Percentiles rank a stretch among this genome's conserved stretches.
These are phyloP conservation scores for Arctium lappa DNA, from an alignment of 129 eudicot genomes.

Conservation along the genomic window DNA sequence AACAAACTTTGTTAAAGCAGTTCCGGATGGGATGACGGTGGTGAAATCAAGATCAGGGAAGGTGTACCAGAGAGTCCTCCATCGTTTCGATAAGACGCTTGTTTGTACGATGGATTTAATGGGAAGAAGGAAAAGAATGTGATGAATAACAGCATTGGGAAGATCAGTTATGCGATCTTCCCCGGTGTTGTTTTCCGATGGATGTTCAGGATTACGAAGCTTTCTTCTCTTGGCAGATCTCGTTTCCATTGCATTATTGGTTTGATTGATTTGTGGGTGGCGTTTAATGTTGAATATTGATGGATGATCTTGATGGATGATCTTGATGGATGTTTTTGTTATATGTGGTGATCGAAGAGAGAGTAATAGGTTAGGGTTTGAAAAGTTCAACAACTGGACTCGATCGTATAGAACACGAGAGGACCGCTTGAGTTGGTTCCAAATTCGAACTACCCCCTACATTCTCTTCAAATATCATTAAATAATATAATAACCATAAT, in stretches of 20 bases:
- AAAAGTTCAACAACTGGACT: slow-evolving; percentile 45
- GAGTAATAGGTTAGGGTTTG: slow-evolving; percentile 35
- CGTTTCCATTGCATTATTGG: slow-evolving; percentile 57
- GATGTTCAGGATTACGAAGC: slow-evolving; percentile 21
- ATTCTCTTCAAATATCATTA: background rate
- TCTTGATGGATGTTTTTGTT: background rate
- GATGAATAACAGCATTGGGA: slow-evolving; percentile 62
- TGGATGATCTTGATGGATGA: background rate
- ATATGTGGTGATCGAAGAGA: slow-evolving; percentile 11
- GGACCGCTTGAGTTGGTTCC: slow-evolving; percentile 30
- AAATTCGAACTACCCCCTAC: background rate
- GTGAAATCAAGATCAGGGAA: slow-evolving; percentile 85
- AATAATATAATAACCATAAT: background rate
- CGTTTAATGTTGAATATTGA: background rate
- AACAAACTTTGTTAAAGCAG: background rate
- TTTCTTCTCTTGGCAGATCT: slow-evolving; percentile 69
- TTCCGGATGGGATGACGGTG: slow-evolving; percentile 11
- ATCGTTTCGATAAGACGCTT: slow-evolving; percentile 51
- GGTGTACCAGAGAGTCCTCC: slow-evolving; percentile 61
- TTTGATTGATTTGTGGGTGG: slow-evolving; percentile 14
- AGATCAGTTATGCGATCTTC: slow-evolving; percentile 70
- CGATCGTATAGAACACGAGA: slow-evolving; percentile 27
- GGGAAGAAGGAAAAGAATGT: slow-evolving; percentile 49
- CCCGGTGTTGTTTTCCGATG: slow-evolving; percentile 10
- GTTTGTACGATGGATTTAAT: slow-evolving; percentile 52